Percentiles rank a stretch among this genome's conserved stretches.
Conservation (phyloP, 805 yeast species). For the Candida orba region DNA sequence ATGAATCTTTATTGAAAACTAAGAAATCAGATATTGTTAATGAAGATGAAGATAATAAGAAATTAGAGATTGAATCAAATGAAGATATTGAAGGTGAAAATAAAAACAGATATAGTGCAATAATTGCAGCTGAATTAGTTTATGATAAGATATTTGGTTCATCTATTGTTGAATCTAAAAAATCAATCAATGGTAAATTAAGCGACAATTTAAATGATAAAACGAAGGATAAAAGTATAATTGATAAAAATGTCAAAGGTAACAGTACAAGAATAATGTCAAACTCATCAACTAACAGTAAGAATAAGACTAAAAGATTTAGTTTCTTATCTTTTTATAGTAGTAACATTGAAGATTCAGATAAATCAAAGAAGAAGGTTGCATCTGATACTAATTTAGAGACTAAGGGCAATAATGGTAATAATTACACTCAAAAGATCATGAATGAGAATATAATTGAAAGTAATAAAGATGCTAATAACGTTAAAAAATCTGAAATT, state of each 20-base stretch:
- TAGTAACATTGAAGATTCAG: background rate
- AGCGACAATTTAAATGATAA: background rate
- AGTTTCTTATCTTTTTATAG: conserved; percentile 33
- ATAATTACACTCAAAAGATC: no score
- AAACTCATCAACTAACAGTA: conserved; percentile 2
- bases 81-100: conserved; percentile 6
- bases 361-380: no score
- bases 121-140: conserved; percentile 23
- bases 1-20: conserved; percentile 6
- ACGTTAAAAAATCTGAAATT: background rate
- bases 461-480: conserved; percentile 7
- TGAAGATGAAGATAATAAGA: conserved; percentile 11
- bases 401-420: no score
- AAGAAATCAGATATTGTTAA: conserved; percentile 6
- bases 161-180: background rate
- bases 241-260: no score
- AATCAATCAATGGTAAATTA: conserved; percentile 5
- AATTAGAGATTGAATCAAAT: background rate
- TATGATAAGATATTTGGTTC: conserved; percentile 24
- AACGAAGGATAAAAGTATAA: no score
- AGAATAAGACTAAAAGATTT: conserved; percentile 30
- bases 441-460: no score
- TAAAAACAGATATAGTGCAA: conserved; percentile 23
- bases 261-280: conserved; percentile 5
- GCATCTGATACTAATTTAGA: no score